Conservation (phyloP, 805 yeast species). For the Myxozyma nipponensis region DNA sequence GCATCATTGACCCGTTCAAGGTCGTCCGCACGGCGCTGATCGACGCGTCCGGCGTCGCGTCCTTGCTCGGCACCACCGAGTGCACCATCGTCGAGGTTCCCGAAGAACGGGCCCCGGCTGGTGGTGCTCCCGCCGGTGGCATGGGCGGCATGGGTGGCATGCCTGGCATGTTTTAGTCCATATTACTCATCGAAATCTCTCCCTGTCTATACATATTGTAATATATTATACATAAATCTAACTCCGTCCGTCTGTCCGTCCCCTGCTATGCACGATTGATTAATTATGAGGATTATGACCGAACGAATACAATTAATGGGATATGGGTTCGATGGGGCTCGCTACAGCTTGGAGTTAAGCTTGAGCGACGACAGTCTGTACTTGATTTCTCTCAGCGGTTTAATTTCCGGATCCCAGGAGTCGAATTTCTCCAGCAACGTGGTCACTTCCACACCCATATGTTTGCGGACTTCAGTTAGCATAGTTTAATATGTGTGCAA, state of each 20-base stretch:
- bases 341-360: background rate
- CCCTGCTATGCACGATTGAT: background rate
- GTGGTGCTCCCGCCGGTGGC: constrained; percentile 54
- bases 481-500: too few species aligned
- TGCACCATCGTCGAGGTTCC: constrained; percentile 97
- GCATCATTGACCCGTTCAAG: constrained; percentile 98
- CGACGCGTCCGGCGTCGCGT: constrained; percentile 97
- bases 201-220: background rate
- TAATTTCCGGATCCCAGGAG: constrained; percentile 82
- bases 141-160: constrained; percentile 61
- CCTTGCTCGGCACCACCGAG: constrained; percentile 95
- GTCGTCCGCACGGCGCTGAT: constrained; percentile 93
- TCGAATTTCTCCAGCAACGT: constrained; percentile 68
- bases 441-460: constrained; percentile 49
- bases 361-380: constrained; percentile 51
- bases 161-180: constrained; percentile 29
- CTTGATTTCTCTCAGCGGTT: constrained; percentile 76
- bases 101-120: constrained; percentile 53
- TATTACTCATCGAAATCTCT: background rate
- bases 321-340: background rate
- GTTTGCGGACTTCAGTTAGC: constrained; percentile 37
- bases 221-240: background rate
- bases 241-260: background rate
- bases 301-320: background rate
- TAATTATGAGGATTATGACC: too few species aligned